A percentile compares a stretch with the other conserved stretches of the same genome.
Conservation (phyloP, 2,329 filamentous ascomycete genomes). For the Neurospora crassa region DNA sequence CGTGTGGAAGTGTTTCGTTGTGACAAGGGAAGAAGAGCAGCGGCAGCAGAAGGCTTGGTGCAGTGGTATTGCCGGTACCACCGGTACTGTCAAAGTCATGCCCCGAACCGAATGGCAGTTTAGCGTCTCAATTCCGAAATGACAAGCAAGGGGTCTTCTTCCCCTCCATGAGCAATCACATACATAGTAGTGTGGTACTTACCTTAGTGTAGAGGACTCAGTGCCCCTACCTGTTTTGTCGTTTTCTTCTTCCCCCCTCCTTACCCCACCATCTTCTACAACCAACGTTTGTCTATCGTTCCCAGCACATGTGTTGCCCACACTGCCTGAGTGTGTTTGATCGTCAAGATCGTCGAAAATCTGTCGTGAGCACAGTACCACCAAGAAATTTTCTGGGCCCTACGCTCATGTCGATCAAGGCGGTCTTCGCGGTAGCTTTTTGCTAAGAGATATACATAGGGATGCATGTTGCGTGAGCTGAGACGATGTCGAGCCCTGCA, state of each 20-base stretch:
- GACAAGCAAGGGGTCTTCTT: neutral
- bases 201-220: neutral
- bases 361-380: neutral
- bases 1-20: neutral
- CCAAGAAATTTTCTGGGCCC: neutral
- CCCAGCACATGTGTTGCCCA: neutral
- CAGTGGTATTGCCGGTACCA: neutral
- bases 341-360: neutral
- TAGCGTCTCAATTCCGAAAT: neutral
- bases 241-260: neutral
- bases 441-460: neutral
- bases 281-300: neutral
- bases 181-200: neutral
- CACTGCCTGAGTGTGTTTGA: neutral
- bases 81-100: neutral
- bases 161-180: neutral
- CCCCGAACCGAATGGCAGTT: neutral
- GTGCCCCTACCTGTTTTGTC: neutral
- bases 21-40: neutral
- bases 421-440: neutral
- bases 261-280: neutral
- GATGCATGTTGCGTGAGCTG: neutral
- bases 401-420: neutral
- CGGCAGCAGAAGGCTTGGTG: neutral
- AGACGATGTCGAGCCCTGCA: neutral